Evolutionary conservation across 345 rosid genomes (phyloP), one percentile per base, ranked within the genome.

Genomic region (Moringa oleifera): DNA sequence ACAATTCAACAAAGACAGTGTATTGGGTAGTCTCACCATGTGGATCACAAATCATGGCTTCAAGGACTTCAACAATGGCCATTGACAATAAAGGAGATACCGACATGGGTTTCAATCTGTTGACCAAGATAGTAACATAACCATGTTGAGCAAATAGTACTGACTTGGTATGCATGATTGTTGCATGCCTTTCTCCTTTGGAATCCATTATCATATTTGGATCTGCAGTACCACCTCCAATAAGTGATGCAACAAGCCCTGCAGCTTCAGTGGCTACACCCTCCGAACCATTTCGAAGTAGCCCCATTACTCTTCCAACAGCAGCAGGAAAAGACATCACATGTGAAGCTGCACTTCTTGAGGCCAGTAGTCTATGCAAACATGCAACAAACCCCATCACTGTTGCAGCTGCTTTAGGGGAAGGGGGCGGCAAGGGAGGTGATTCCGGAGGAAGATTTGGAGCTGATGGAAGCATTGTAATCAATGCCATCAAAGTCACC

Each of bases 271-370:
- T 91, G 58, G 96, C 95, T 67, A 94, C 89, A 33, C 96, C 93
- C 75, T 94, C 97, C 7, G 99, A 94, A 65, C 99, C 99, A 71
- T 85, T 94, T 80, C 97, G 82, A 65, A 94, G 97, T 68, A 94
- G 78, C 31, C 99, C 99, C 99, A 94, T 94, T 71, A 94, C 85
- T 83, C 99, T 86, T 68, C 95, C 93, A 72, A 94, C 97, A 72
- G 99, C 99, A 69, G 97, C 99, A 61, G 97, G 99, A 71, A 94
- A 94, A 68, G 99, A 87, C 91, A 91, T 81, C 45, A 94, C 95
- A 69, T 94, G 99, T 23, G 97, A 88, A 68, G 99, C 88, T 68
- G 99, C 96, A 80, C 74, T 88, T 72, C 87, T 83, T 58, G 99
- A 94, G 23, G 96, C 80, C 78, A 94, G 70, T 66, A 94, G 71